Evolutionary conservation across 352 stramenopile species (phyloP).

Genomic region (Phytophthora capsici): DNA sequence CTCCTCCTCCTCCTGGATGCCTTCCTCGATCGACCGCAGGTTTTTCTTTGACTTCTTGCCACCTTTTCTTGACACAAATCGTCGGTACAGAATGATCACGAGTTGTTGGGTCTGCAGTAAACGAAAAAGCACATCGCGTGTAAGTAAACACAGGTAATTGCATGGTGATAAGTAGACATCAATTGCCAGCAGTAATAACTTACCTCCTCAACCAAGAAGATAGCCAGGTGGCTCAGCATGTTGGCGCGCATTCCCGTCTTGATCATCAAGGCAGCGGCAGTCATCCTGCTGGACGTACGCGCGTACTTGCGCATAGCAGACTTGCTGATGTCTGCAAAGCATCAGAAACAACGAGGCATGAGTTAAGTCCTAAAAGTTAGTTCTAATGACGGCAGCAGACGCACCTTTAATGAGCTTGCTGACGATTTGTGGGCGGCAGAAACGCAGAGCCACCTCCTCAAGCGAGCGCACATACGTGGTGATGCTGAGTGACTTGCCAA

Average conservation of each 20-base stretch:
- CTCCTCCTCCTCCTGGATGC: too few species aligned
- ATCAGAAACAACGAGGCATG: neutral
- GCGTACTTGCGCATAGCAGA: conserved; percentile 80
- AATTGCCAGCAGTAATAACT: conserved; percentile 1
- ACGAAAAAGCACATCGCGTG: neutral
- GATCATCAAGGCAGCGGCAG: conserved; percentile 64
- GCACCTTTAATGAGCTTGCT: conserved; percentile 86
- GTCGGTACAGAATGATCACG: conserved; percentile 74
- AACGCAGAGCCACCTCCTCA: conserved; percentile 67
- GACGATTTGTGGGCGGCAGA: conserved; percentile 61
- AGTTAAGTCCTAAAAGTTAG: neutral
- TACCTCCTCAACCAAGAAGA: conserved; percentile 88
- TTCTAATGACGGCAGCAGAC: conserved; percentile 1
- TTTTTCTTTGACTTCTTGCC: conserved; percentile 46
- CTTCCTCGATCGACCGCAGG: conserved; percentile 43
- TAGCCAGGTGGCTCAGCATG: conserved; percentile 74
- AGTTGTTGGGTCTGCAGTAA: conserved; percentile 68
- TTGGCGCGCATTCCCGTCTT: conserved; percentile 84
- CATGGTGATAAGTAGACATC: neutral
- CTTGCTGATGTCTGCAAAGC: conserved; percentile 67
- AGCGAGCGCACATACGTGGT: conserved; percentile 81
- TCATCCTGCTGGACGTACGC: conserved; percentile 63
- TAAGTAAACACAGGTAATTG: conserved; percentile 7
- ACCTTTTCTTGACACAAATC: conserved; percentile 51
- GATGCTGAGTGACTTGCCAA: conserved; percentile 81